These are phyloP conservation scores for Combretum micranthum DNA, from an alignment of 345 rosid species.

Conservation along the genomic window DNA sequence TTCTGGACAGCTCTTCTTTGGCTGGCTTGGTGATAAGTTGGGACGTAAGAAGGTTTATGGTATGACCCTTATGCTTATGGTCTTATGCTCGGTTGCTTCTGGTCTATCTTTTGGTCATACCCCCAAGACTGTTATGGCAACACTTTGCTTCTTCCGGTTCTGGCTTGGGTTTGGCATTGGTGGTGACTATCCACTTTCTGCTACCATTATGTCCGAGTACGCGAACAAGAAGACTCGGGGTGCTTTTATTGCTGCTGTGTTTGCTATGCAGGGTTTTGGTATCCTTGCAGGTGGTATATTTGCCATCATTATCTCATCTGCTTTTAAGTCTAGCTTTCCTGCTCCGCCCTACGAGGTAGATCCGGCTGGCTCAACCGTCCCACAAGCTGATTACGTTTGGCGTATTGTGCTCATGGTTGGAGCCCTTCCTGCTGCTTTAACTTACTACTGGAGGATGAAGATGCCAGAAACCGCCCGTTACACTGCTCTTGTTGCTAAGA, in stretches of 20 bases:
- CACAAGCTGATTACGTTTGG: constrained; percentile 12
- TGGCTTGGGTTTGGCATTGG: constrained; percentile 49
- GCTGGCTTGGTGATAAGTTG: no score
- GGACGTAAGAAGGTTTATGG: no score
- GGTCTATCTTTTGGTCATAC: constrained; percentile 30
- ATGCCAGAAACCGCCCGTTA: constrained; percentile 17
- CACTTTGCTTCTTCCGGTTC: constrained; percentile 41
- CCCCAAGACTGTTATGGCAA: constrained; percentile 26
- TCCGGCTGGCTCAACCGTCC: constrained; percentile 9
- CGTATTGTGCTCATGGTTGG: constrained; percentile 12
- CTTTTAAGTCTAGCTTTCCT: constrained; percentile 3
- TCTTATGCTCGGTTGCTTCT: constrained; percentile 26
- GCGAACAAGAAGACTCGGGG: no score
- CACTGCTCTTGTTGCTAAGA: constrained; percentile 18
- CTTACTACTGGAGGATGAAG: constrained; percentile 16
- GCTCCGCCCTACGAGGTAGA: constrained; percentile 15
- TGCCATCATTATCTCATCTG: constrained; percentile 6
- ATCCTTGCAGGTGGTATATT: constrained; percentile 12
- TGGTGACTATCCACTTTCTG: constrained; percentile 38
- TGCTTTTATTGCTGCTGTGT: constrained; percentile 13
- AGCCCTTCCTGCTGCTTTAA: constrained; percentile 11
- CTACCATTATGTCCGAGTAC: constrained; percentile 41
- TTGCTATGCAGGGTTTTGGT: constrained; percentile 18
- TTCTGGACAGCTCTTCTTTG: no score
- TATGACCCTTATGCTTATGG: no score